phyloP scores from a whole-genome alignment of 345 rosid genomes.

The Schrenkiella parvula region DNA sequence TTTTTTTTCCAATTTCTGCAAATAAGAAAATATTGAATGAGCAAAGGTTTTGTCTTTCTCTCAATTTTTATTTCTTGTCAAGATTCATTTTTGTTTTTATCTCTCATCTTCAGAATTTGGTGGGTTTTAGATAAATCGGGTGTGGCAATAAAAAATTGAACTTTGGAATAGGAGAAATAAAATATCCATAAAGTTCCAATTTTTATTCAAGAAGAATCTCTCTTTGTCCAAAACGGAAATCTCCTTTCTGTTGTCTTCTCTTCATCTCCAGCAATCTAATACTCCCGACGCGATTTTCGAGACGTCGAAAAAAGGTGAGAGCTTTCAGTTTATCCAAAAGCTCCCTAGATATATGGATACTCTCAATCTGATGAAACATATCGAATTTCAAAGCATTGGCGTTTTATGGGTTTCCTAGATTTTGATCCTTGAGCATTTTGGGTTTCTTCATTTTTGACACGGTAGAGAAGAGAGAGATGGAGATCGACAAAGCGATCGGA shows the following conservation, averaged over 20 bases:
- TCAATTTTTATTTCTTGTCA: neutral
- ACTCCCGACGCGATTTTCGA: constrained; percentile 13
- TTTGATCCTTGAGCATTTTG: constrained; percentile 17
- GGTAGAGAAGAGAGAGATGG: constrained; percentile 47
- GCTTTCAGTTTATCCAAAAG: neutral
- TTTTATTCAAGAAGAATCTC: constrained; percentile 18
- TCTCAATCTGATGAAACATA: neutral
- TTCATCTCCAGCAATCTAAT: constrained; percentile 8
- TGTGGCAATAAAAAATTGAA: constrained; percentile 29
- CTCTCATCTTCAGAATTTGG: neutral
- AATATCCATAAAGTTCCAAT: neutral
- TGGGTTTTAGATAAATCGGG: constrained; percentile 30
- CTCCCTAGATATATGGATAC: neutral
- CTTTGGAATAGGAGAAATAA: neutral
- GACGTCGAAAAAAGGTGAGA: constrained; percentile 21
- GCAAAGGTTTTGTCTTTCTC: constrained; percentile 1
- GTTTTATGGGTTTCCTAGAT: neutral
- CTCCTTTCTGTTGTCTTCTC: neutral
- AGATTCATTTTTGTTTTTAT: neutral
- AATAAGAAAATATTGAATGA: neutral
- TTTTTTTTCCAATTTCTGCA: neutral
- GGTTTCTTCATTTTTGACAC: neutral
- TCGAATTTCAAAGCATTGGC: neutral
- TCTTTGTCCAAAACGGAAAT: constrained; percentile 13
- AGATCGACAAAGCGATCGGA: constrained; percentile 79